Base-by-base conservation (phyloP, 768 basidiomycete species). In the Termitomyces sp. region DNA sequence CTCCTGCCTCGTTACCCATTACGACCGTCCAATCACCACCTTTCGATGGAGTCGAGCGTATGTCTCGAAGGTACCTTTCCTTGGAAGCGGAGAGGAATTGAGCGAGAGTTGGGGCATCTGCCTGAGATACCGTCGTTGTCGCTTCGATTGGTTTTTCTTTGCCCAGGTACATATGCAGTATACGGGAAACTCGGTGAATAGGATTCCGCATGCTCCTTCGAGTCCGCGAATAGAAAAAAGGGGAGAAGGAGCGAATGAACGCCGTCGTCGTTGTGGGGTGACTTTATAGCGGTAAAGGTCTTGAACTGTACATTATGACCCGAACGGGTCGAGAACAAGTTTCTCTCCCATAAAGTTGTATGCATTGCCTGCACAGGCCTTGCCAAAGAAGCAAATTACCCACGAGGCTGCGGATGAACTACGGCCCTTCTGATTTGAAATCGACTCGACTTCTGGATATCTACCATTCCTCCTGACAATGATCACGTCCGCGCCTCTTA, bases 1-100 rank as follows among this genome's bases (percentile, higher is more conserved):
- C 96, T 69, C 96, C 96, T 14, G 96, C 94, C 74, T 98, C 96
- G 72, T 99, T 99, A 0, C 96, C 96, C 87, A 95, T 92, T 0
- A 87, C 89, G 5, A 97, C 79, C 0, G 85, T 89, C 96, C 95
- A 98, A 51, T 86, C 83, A 6, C 71, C 65, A 0, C 77, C 81
- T 45, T 80, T 79, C 1, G 77, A 77, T 9, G 74, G 73, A 17
- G 70, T 70, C 1, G 74, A 74, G 31, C 76, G 69, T 17, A 87
- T 67, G 53, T 87, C 89, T 17, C 67, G 69, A 25, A 95, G 72
- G 68, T 91, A 97, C 31, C 70, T 74, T 31, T 75, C 69, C 70
- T 91, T 92, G 60, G 84, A 74, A 29, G 69, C 69, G 7, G 59
- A 56, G 25, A 79, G 68, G 57, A 77, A 79, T 42, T 72, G 60